Percentiles rank a stretch among this genome's conserved stretches.
Conservation (phyloP, 2,329 filamentous ascomycete genomes). For the Talaromyces piceae region DNA sequence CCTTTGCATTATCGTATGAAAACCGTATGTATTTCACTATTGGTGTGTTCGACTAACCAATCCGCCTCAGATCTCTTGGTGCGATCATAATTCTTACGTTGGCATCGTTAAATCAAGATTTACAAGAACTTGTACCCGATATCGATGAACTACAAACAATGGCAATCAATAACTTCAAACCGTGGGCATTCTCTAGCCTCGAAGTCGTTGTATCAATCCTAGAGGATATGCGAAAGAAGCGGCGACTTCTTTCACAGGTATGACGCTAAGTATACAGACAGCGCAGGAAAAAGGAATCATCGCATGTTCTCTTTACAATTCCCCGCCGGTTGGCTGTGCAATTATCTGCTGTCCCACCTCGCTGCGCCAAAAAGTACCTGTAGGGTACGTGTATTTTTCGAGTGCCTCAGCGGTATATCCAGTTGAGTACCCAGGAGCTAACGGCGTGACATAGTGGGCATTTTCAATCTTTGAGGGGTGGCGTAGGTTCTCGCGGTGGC, state of each 20-base stretch:
- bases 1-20: slow-evolving; percentile 26
- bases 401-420: slow-evolving; percentile 24
- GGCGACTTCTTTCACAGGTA: slow-evolving; percentile 5
- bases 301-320: slow-evolving; percentile 11
- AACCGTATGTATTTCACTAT: background rate
- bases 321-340: slow-evolving; percentile 24
- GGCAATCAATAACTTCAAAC: slow-evolving; percentile 2
- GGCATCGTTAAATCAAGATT: slow-evolving; percentile 20
- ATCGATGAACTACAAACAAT: slow-evolving; percentile 19
- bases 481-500: slow-evolving; percentile 20
- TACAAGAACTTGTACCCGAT: slow-evolving; percentile 23
- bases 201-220: slow-evolving; percentile 3
- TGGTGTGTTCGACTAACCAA: background rate
- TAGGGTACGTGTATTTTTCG: slow-evolving; percentile 24
- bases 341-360: slow-evolving; percentile 24
- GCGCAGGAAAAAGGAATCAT: too few relatives aligned
- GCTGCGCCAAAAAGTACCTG: slow-evolving; percentile 25
- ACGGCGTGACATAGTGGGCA: slow-evolving; percentile 21
- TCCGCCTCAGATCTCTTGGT: slow-evolving; percentile 21
- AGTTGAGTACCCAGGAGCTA: slow-evolving; percentile 22
- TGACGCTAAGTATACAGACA: too few relatives aligned
- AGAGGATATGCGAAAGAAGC: slow-evolving; percentile 6
- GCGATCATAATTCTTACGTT: slow-evolving; percentile 26
- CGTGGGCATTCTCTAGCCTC: slow-evolving; percentile 5
- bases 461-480: slow-evolving; percentile 20